A percentile compares a stretch with the other conserved stretches of the same genome.
Conservation (phyloP, 2,329 filamentous ascomycete genomes). For the Geosmithia morbida region DNA sequence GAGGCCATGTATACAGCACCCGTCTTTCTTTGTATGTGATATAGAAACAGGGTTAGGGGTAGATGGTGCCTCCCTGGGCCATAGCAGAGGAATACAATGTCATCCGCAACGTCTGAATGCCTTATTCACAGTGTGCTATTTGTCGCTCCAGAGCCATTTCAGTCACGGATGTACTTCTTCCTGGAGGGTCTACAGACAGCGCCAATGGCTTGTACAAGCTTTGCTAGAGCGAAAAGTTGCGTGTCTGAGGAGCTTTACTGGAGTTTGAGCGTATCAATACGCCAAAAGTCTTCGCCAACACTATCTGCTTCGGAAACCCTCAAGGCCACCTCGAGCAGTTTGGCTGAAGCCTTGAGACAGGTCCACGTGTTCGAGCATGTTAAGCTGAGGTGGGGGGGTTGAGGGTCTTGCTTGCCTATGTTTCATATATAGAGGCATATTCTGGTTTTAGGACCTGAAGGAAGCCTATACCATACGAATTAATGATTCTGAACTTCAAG, state of each 20-base stretch:
- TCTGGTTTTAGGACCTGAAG: no score
- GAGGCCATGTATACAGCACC: neutral
- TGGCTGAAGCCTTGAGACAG: slow-evolving; percentile 14
- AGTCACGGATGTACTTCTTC: no score
- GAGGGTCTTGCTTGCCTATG: no score
- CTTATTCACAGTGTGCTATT: neutral
- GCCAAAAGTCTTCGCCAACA: slow-evolving; percentile 25
- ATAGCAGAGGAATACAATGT: neutral
- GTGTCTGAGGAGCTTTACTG: no score
- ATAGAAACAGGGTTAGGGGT: neutral
- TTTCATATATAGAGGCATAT: no score
- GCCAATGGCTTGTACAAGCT: slow-evolving; percentile 24
- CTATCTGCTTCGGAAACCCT: slow-evolving; percentile 23
- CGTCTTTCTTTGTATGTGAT: neutral
- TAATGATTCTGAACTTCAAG: no score
- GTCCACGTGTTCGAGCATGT: no score
- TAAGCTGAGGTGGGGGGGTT: no score
- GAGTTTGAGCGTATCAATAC: slow-evolving; percentile 21
- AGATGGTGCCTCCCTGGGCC: neutral
- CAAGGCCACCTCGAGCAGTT: slow-evolving; percentile 27
- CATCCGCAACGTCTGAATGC: neutral
- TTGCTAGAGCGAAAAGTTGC: slow-evolving; percentile 26
- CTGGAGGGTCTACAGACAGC: slow-evolving; percentile 22
- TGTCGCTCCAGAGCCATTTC: no score
- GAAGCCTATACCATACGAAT: no score